phyloP scores from a whole-genome alignment of 805 yeast genomes.

The Wickerhamomyces chambardii region DNA sequence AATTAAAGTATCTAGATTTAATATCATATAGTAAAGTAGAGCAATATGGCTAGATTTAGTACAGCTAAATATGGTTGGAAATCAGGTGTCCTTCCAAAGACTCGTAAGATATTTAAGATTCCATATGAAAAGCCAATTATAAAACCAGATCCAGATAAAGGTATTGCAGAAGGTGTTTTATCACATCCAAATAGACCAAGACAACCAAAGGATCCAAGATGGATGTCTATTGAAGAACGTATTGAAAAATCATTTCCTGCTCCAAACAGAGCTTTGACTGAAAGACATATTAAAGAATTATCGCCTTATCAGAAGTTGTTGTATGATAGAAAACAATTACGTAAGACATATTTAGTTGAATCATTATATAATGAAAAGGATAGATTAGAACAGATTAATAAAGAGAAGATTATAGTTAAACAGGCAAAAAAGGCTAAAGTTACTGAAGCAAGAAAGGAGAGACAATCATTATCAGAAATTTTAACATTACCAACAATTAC shows the following conservation, averaged over 20 bases:
- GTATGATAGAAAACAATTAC: slow-evolving; percentile 43
- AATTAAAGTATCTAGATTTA: not conserved
- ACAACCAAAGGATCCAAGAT: slow-evolving; percentile 48
- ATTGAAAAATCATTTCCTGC: slow-evolving; percentile 42
- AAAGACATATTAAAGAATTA: slow-evolving; percentile 22
- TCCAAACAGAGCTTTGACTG: slow-evolving; percentile 33
- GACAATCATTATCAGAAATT: slow-evolving; percentile 33
- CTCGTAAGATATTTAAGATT: slow-evolving; percentile 66
- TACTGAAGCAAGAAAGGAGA: slow-evolving; percentile 19
- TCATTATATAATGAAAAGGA: slow-evolving; percentile 32
- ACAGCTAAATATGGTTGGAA: slow-evolving; percentile 41
- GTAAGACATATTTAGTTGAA: slow-evolving; percentile 63
- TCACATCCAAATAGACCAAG: slow-evolving; percentile 15
- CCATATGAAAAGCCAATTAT: slow-evolving; percentile 29
- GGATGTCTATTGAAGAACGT: slow-evolving; percentile 50
- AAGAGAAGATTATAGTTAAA: slow-evolving; percentile 19
- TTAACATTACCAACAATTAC: slow-evolving; percentile 79
- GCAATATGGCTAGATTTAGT: slow-evolving; percentile 33
- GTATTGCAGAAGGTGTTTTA: slow-evolving; percentile 63
- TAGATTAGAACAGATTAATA: slow-evolving; percentile 23
- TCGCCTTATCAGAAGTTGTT: slow-evolving; percentile 18
- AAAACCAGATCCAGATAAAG: slow-evolving; percentile 42
- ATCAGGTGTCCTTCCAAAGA: slow-evolving; percentile 76
- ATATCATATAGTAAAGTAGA: not conserved
- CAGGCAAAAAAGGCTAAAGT: slow-evolving; percentile 17